phyloP scores from a whole-genome alignment of 2,329 filamentous ascomycete genomes.

The Diaporthe sp. region DNA sequence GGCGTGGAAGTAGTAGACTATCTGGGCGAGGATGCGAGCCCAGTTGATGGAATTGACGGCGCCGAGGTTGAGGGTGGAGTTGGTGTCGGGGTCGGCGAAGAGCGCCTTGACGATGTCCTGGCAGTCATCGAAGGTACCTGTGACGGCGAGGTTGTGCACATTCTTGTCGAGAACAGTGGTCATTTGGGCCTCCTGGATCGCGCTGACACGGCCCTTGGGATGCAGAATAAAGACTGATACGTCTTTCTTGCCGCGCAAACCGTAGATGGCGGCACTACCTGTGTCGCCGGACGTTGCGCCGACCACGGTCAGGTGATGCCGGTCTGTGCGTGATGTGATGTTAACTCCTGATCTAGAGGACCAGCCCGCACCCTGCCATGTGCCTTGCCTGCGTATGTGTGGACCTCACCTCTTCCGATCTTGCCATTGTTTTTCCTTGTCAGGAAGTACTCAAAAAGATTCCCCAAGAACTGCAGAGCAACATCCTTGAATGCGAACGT shows the following conservation, averaged over 20 bases:
- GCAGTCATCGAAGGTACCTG: constrained; percentile 95
- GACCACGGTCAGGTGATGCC: constrained; percentile 86
- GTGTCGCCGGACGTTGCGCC: constrained; percentile 91
- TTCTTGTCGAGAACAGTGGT: constrained; percentile 91
- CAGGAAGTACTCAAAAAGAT: constrained; percentile 92
- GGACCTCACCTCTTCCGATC: constrained; percentile 60
- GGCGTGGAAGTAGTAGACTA: constrained; percentile 95
- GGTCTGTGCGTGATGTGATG: constrained; percentile 59
- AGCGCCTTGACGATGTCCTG: constrained; percentile 97
- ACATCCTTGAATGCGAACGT: constrained; percentile 97
- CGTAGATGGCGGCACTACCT: constrained; percentile 95
- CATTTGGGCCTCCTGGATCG: constrained; percentile 97
- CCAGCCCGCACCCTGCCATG: constrained; percentile 5
- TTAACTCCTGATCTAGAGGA: constrained; percentile 36
- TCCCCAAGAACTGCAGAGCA: constrained; percentile 93
- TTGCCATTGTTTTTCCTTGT: constrained; percentile 78
- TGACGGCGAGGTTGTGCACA: constrained; percentile 90
- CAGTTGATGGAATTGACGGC: constrained; percentile 98
- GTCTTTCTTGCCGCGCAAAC: constrained; percentile 94
- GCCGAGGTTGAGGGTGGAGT: constrained; percentile 83
- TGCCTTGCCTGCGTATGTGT: background rate
- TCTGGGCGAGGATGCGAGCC: constrained; percentile 94
- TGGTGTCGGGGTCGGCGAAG: constrained; percentile 87
- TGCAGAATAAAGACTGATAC: constrained; percentile 95
- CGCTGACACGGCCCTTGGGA: constrained; percentile 89